A percentile compares a stretch with the other conserved stretches of the same genome.
Conservation (phyloP, 1,284 basidiomycete genomes). For the Tylopilus sp. region DNA sequence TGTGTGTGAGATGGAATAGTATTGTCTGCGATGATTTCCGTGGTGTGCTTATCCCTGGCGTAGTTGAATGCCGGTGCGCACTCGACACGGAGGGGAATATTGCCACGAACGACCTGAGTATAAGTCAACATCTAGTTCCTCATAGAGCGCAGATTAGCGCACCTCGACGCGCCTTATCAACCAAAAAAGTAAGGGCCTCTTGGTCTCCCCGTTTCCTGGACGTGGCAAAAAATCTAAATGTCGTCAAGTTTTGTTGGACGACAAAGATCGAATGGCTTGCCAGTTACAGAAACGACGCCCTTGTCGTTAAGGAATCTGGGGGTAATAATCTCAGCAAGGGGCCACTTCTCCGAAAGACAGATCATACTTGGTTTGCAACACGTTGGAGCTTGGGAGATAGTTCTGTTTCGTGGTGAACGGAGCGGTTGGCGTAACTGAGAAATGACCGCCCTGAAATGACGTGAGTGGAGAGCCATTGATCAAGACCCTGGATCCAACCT, state of each 20-base stretch:
- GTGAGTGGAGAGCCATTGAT: constrained; percentile 17
- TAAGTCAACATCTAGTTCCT: background rate
- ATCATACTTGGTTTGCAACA: constrained; percentile 77
- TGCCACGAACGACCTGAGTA: constrained; percentile 75
- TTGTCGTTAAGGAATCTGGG: constrained; percentile 76
- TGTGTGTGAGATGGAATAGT: too few species aligned
- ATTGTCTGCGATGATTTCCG: constrained; percentile 11
- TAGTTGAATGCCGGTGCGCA: constrained; percentile 95
- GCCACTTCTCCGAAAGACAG: background rate
- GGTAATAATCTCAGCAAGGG: constrained; percentile 3
- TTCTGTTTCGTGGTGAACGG: constrained; percentile 81
- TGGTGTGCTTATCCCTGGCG: constrained; percentile 61
- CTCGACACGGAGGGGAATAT: constrained; percentile 77
- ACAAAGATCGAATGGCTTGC: constrained; percentile 41
- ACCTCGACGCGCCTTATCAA: constrained; percentile 85
- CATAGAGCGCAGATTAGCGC: constrained; percentile 6
- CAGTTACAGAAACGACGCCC: constrained; percentile 84
- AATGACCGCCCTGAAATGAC: constrained; percentile 81
- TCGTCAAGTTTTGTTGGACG: constrained; percentile 8
- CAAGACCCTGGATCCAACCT: constrained; percentile 48
- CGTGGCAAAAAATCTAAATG: constrained; percentile 78
- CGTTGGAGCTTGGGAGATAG: constrained; percentile 87
- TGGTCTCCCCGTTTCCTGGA: constrained; percentile 53
- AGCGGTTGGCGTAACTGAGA: constrained; percentile 77
- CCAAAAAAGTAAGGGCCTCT: constrained; percentile 81